Conservation (phyloP, 805 yeast species). For the Candida multigemmis region DNA sequence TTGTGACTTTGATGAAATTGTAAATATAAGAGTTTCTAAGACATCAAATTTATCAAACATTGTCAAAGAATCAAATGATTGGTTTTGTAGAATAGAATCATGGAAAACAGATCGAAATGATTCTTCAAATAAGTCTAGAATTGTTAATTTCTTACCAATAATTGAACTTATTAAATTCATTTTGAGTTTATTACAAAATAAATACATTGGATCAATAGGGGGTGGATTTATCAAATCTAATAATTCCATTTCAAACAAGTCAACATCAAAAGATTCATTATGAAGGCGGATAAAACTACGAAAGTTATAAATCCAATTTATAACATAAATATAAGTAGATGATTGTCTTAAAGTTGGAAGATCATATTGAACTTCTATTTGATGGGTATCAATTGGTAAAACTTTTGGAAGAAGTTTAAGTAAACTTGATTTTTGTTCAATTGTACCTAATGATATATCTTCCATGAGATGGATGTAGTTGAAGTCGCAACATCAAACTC, state of each 20-base stretch:
- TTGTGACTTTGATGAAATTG: constrained; percentile 31
- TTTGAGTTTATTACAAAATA: constrained; percentile 36
- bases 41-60: constrained; percentile 42
- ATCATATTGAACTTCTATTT: constrained; percentile 4
- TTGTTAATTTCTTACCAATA: constrained; percentile 3
- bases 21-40: constrained; percentile 33
- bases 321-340: constrained; percentile 16
- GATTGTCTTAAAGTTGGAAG: constrained; percentile 8
- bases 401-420: constrained; percentile 11
- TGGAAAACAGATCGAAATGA: constrained; percentile 7
- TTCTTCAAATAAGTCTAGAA: constrained; percentile 8
- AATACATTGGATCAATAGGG: constrained; percentile 21
- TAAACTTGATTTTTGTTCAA: constrained; percentile 10
- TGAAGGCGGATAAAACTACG: constrained; percentile 42
- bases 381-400: constrained; percentile 9
- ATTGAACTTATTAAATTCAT: constrained; percentile 24
- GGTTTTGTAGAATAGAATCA: too few species aligned
- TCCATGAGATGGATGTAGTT: not conserved
- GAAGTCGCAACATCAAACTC: not conserved
- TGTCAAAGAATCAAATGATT: constrained; percentile 30
- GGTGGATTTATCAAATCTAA: constrained; percentile 25
- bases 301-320: constrained; percentile 50
- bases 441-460: constrained; percentile 8
- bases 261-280: constrained; percentile 47
- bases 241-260: constrained; percentile 54